Conservation (phyloP, 495 filamentous ascomycete species). For the Penicillium bialowiezense region DNA sequence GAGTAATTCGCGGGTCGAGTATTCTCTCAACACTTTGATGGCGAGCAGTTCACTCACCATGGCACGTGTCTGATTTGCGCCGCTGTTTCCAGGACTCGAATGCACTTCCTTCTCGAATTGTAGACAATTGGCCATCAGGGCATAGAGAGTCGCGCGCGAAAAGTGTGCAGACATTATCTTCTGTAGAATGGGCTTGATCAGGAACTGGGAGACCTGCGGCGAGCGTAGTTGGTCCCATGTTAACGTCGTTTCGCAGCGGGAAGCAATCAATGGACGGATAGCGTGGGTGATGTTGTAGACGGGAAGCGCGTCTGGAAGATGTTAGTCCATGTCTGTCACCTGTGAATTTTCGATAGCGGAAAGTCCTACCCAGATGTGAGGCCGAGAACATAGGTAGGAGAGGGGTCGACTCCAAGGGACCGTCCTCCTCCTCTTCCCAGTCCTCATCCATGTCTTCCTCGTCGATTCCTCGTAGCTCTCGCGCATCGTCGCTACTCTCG, state of each 20-base stretch:
- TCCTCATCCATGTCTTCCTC: conserved; percentile 35
- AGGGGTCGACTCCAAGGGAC: conserved; percentile 52
- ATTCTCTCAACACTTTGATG: conserved; percentile 85
- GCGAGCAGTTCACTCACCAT: conserved; percentile 90
- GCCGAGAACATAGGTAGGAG: conserved; percentile 83
- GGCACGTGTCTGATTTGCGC: conserved; percentile 76
- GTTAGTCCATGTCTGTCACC: too few relatives aligned
- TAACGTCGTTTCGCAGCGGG: conserved; percentile 84
- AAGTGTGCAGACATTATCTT: conserved; percentile 77
- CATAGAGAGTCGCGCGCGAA: conserved; percentile 81
- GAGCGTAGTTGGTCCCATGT: conserved; percentile 96
- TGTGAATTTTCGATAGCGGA: too few relatives aligned
- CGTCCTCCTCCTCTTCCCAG: conserved; percentile 51
- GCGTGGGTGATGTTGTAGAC: conserved; percentile 88
- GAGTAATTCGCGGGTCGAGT: conserved; percentile 79
- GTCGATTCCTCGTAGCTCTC: conserved; percentile 37
- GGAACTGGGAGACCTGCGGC: conserved; percentile 91
- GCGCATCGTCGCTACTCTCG: conserved; percentile 13
- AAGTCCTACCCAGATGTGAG: conserved; percentile 71
- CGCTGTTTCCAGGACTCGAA: conserved; percentile 74
- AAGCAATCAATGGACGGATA: conserved; percentile 75
- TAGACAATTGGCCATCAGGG: conserved; percentile 86
- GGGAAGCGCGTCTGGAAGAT: conserved; percentile 63
- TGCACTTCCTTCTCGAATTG: conserved; percentile 89
- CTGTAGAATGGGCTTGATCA: conserved; percentile 87